Percentiles rank a stretch among this genome's conserved stretches.
phyloP scores from a whole-genome alignment of 495 filamentous ascomycete genomes.

The Tuber melanosporum region DNA sequence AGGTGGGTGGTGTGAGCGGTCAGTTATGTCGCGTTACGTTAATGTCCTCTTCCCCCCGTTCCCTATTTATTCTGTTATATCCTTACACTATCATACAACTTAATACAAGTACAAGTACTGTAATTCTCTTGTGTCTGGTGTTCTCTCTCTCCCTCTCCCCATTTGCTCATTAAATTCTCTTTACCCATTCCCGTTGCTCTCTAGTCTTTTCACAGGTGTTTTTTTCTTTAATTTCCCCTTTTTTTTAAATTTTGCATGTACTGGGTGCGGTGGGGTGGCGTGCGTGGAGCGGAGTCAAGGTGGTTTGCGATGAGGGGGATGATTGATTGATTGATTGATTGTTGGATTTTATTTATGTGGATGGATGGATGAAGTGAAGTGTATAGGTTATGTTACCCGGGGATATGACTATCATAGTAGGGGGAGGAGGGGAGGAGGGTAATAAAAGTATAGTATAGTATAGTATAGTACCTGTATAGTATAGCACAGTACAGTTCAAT shows the following conservation, averaged over 20 bases:
- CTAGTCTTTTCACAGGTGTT: not conserved
- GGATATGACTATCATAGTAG: not conserved
- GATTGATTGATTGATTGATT: conserved; percentile 3
- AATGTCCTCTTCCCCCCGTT: not conserved
- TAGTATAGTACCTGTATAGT: not conserved
- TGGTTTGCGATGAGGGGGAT: not conserved
- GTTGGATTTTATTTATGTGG: not conserved
- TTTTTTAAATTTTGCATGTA: not conserved
- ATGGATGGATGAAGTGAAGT: not conserved
- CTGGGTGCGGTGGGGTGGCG: not conserved
- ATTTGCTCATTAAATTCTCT: not conserved
- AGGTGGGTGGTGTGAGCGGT: not conserved
- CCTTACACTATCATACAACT: not conserved
- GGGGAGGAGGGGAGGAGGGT: not conserved
- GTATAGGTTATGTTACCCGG: not conserved
- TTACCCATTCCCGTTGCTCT: not conserved
- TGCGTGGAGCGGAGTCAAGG: not conserved
- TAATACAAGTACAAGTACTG: not conserved
- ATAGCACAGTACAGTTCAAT: not conserved
- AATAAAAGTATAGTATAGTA: not conserved
- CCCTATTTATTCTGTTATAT: not conserved
- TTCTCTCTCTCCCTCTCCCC: not conserved
- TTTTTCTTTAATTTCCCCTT: not conserved
- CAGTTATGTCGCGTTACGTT: not conserved
- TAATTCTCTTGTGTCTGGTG: not conserved